Evolutionary conservation across 1,284 basidiomycete genomes (phyloP).

Genomic region (Trametes sp.): DNA sequence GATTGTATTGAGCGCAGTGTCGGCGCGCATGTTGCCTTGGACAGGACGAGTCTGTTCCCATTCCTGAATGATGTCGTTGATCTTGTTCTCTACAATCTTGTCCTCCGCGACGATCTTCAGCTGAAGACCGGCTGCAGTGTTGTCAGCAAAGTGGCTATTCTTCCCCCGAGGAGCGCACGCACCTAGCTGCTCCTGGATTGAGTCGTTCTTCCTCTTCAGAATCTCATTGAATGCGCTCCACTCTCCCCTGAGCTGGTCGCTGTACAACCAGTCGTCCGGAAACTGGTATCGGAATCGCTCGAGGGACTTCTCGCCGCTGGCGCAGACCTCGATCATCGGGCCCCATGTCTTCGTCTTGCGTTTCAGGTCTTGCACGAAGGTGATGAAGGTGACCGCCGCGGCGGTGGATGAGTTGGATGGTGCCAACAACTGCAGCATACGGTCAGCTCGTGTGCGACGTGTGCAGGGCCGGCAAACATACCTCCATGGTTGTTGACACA

Average conservation of each 20-base stretch:
- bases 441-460: not conserved
- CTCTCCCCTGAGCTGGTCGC: constrained; percentile 96
- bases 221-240: constrained; percentile 99
- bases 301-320: constrained; percentile 94
- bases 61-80: constrained; percentile 87
- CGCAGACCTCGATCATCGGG: constrained; percentile 96
- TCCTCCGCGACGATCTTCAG: constrained; percentile 99
- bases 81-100: constrained; percentile 95
- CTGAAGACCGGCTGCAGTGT: constrained; percentile 83
- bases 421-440: constrained; percentile 47
- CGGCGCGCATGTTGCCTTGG: constrained; percentile 94
- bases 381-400: constrained; percentile 98
- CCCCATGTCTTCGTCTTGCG: constrained; percentile 96
- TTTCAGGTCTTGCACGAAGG: constrained; percentile 98
- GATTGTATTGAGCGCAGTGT: constrained; percentile 95
- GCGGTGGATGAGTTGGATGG: constrained; percentile 87
- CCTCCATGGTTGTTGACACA: constrained; percentile 46
- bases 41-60: constrained; percentile 98
- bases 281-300: constrained; percentile 98
- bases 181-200: constrained; percentile 97
- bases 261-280: constrained; percentile 97
- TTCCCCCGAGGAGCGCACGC: constrained; percentile 31
- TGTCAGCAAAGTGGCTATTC: not conserved
- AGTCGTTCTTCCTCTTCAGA: constrained; percentile 96
- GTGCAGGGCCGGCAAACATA: constrained; percentile 20